These are phyloP conservation scores for Erythrobasidium hasegawianum DNA, from an alignment of 1,284 basidiomycete genomes.

Conservation along the genomic window DNA sequence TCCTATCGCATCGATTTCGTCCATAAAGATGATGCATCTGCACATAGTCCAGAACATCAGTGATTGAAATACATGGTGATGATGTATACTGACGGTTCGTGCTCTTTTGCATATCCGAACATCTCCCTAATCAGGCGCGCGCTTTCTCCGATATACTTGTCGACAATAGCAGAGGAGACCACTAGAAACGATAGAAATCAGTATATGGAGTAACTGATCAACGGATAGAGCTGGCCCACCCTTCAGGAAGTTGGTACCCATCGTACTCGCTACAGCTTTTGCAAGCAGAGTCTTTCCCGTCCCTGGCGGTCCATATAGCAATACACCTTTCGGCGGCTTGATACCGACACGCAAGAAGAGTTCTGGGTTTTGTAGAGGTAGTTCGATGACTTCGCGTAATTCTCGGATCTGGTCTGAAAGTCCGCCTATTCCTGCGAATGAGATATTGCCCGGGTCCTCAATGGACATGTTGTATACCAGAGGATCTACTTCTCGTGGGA, in stretches of 20 bases:
- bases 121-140: constrained; percentile 93
- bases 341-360: constrained; percentile 97
- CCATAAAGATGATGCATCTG: constrained; percentile 96
- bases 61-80: not conserved
- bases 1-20: constrained; percentile 97
- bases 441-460: constrained; percentile 91
- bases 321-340: constrained; percentile 96
- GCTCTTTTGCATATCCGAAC: constrained; percentile 96
- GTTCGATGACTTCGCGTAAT: constrained; percentile 95
- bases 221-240: constrained; percentile 1
- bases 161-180: constrained; percentile 97
- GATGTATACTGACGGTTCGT: constrained; percentile 63
- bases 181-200: constrained; percentile 53
- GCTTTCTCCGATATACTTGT: constrained; percentile 99
- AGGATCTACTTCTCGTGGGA: constrained; percentile 96
- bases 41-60: not conserved
- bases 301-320: constrained; percentile 91
- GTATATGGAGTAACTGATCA: not conserved
- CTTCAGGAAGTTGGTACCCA: constrained; percentile 97
- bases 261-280: constrained; percentile 95
- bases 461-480: constrained; percentile 99
- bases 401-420: constrained; percentile 98
- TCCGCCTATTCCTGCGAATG: constrained; percentile 96
- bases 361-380: constrained; percentile 93
- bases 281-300: constrained; percentile 99